phyloP scores from a whole-genome alignment of 345 rosid species.

The Lepidium africanum region DNA sequence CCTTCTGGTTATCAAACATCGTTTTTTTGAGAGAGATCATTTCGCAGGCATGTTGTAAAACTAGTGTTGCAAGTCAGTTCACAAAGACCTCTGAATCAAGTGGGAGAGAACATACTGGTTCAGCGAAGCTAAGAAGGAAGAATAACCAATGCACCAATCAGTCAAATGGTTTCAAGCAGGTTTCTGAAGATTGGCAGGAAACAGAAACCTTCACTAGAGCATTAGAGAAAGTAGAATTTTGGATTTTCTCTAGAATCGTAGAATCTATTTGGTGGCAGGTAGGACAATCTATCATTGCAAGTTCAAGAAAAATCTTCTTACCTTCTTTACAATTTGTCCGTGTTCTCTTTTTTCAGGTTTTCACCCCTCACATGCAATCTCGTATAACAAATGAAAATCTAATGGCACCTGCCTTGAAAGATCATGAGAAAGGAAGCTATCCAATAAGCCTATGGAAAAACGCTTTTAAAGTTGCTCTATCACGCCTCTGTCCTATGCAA shows the following conservation, averaged over 20 bases:
- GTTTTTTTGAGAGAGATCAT: constrained; percentile 70
- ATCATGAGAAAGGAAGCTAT: constrained; percentile 68
- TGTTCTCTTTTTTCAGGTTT: constrained; percentile 40
- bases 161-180: constrained; percentile 30
- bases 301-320: background rate
- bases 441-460: constrained; percentile 67
- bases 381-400: constrained; percentile 40
- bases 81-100: constrained; percentile 38
- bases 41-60: constrained; percentile 54
- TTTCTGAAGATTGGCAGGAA: constrained; percentile 76
- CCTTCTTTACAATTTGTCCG: background rate
- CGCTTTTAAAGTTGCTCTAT: constrained; percentile 67
- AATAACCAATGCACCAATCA: background rate
- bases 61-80: constrained; percentile 8
- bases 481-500: constrained; percentile 70
- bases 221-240: constrained; percentile 71
- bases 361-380: constrained; percentile 85
- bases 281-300: background rate
- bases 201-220: constrained; percentile 62
- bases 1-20: constrained; percentile 89
- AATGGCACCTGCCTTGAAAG: constrained; percentile 55
- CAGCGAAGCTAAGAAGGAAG: constrained; percentile 9
- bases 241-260: constrained; percentile 85
- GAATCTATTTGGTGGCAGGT: constrained; percentile 99
- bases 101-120: constrained; percentile 20